Evolutionary conservation across 2,329 filamentous ascomycete genomes (phyloP), one percentile per base, ranked within the genome.

Genomic region (Phialophora tarda): DNA sequence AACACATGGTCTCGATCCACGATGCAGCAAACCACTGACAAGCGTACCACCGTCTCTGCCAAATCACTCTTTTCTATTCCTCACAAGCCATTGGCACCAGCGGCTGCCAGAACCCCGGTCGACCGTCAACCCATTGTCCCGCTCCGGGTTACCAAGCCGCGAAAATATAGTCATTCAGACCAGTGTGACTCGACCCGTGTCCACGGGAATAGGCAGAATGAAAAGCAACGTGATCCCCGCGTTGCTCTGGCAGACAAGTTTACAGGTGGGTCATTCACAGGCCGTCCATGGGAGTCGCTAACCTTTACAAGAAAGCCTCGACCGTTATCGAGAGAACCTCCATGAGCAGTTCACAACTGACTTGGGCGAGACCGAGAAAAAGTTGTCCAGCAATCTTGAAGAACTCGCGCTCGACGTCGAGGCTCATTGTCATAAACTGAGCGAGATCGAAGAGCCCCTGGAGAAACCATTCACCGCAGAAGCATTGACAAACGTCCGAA

Each of bases 311-410:
- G 68, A 60, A 41, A 67, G 59, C 24, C 64, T 69, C 28, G 68
- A 67, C 4, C 59, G 64, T 21, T 69, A 69, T 34, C 59, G 68
- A 50, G 63, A 67, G n/a, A 62, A 17, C 10, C 48, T 67, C 32
- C 55, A 62, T 17, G 47, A 30, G n/a, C 48, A 65, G 30, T 57
- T 51, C 7, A 51, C 38, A n/a, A 51, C 56, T 21, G 57, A 62
- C 12, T 21, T 69, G 5, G 54, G 59, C n/a, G 51, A 58, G 21
- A 34, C 62, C 0, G 48, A 65, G 38, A 53, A 54, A 17, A 48
- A 63, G 10, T n/a, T 69, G 44, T 14, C 51, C 3, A 44, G 56
- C 8, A 26, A 50, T 21, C 60, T 69, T 23, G 59, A 65, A 32
- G 62, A 59, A 10, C 62, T 69, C 41, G 53, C 65, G 8, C 26